Evolutionary conservation across 2,329 filamentous ascomycete genomes (phyloP).

Genomic region (Hirsutella rhossiliensis): DNA sequence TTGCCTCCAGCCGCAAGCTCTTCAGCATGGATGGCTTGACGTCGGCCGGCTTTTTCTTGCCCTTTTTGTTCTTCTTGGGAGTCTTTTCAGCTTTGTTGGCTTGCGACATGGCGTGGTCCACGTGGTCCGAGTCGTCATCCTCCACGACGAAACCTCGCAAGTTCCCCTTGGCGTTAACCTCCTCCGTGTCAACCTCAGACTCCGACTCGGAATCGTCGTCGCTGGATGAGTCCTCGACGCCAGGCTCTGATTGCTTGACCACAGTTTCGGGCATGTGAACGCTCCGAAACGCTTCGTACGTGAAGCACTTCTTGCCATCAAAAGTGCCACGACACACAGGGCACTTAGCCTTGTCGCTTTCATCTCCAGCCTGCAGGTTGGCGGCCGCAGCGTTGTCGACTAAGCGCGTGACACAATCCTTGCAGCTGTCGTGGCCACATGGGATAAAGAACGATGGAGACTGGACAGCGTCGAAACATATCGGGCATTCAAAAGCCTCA

Average conservation of each 20-base stretch:
- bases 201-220: slow-evolving; percentile 3
- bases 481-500: slow-evolving; percentile 63
- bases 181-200: slow-evolving; percentile 10
- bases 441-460: slow-evolving; percentile 71
- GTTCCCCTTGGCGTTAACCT: slow-evolving; percentile 17
- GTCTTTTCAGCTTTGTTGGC: slow-evolving; percentile 11
- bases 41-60: slow-evolving; percentile 22
- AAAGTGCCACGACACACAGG: slow-evolving; percentile 62
- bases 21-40: slow-evolving; percentile 46
- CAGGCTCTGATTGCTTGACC: slow-evolving; percentile 19
- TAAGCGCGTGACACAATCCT: slow-evolving; percentile 62
- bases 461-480: slow-evolving; percentile 65
- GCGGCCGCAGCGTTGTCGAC: slow-evolving; percentile 44
- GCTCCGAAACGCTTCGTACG: slow-evolving; percentile 60
- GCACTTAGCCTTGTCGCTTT: slow-evolving; percentile 49
- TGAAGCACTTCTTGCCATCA: slow-evolving; percentile 58
- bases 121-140: slow-evolving; percentile 19
- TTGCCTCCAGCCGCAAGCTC: slow-evolving; percentile 51
- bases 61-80: slow-evolving; percentile 9
- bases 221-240: slow-evolving; percentile 18
- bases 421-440: slow-evolving; percentile 72
- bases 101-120: slow-evolving; percentile 35
- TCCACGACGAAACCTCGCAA: slow-evolving; percentile 18
- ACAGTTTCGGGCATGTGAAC: slow-evolving; percentile 50
- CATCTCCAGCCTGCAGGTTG: slow-evolving; percentile 47